Evolutionary conservation across 73 alveolate species (phyloP), one percentile per base, ranked within the genome.

Genomic region (Stentor coeruleus): DNA sequence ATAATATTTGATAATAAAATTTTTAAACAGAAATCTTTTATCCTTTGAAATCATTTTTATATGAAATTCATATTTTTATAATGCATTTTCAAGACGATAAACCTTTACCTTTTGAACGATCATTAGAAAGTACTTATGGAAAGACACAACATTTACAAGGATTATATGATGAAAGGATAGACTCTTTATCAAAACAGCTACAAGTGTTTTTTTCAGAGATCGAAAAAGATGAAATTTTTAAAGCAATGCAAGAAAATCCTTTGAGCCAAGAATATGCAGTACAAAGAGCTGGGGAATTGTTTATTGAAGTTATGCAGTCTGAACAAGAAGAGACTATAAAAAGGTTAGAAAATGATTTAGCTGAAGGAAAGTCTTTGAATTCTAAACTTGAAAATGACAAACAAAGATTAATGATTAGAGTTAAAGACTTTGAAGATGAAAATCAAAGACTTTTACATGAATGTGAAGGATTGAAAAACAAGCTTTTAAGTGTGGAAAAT

Each of bases 111-210:
- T n/a, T n/a, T n/a, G n/a, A n/a, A n/a, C n/a, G n/a, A n/a, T n/a
- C n/a, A n/a, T n/a, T n/a, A n/a, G n/a, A n/a, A n/a, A n/a, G n/a
- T n/a, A n/a, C n/a, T n/a, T n/a, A n/a, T n/a, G n/a, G n/a, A n/a
- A n/a, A n/a, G n/a, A n/a, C n/a, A n/a, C n/a, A n/a, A n/a, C n/a
- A n/a, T n/a, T n/a, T n/a, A n/a, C n/a, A n/a, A 57, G 73, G 28
- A n/a, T 57, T 66, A 33, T 66, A 66, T 66, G 79, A 66, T 20
- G 40, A 66, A 66, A 66, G 79, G 33, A 66, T 66, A 28, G 20
- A 20, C n/a, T 14, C n/a, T 33, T 66, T 66, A 33, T 28, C n/a
- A 11, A 11, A 26, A 37, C 79, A 66, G 37, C 49, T 66, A 26
- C 79, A 66, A 66, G 33, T 20, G 15, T 66, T 20, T 33, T 66